Base-by-base conservation (phyloP, 176 grass and related monocot species). In the Zoysia japonica region DNA sequence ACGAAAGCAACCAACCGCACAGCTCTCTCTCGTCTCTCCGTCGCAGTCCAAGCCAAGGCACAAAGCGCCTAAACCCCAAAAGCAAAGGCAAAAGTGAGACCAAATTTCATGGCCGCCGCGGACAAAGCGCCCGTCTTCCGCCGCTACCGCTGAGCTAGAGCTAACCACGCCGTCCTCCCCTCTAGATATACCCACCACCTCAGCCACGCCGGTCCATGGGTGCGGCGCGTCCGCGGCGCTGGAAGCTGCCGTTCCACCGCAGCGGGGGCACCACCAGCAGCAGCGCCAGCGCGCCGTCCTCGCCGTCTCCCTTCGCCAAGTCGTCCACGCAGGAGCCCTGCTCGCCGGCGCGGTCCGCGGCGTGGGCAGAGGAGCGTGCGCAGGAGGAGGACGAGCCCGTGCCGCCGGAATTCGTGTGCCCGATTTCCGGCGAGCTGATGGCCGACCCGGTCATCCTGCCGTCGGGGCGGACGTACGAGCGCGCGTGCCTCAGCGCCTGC, bases 211-310 rank as follows among this genome's bases (percentile, higher is more conserved):
- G 68, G 39, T 53, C 39, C 78, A 89, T 89, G 87, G 87, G 87
- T 73, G 74, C 83, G 45, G 68, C 56, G 50, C 87, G 83, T 51
- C 78, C 87, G 37, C 78, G 87, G 11, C 87, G 90, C 76, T 93
- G 90, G 90, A 85, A 84, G 84, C 63, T 93, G 20, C 88, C 87
- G 41, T 93, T 93, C 87, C 90, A 87, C 88, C 90, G 84, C 68
- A 1, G 12, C 20, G 5, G 13, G 20, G 36, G 35, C 56, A 45
- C 10, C 71, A 20, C 66, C 17, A 1, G 6, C 0, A 7, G 41
- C 43, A 79, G 69, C 79, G 57, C 76, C 57, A 83, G 75, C 79
- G 65, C 76, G 43, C 71, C 89, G 8, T 38, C 10, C 48, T 79
- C 77, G 64, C 63, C 83, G 1, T 61, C 73, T 8, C 63, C 76